These are phyloP conservation scores for Xylona heveae DNA, from an alignment of 495 filamentous ascomycete genomes.

Conservation along the genomic window DNA sequence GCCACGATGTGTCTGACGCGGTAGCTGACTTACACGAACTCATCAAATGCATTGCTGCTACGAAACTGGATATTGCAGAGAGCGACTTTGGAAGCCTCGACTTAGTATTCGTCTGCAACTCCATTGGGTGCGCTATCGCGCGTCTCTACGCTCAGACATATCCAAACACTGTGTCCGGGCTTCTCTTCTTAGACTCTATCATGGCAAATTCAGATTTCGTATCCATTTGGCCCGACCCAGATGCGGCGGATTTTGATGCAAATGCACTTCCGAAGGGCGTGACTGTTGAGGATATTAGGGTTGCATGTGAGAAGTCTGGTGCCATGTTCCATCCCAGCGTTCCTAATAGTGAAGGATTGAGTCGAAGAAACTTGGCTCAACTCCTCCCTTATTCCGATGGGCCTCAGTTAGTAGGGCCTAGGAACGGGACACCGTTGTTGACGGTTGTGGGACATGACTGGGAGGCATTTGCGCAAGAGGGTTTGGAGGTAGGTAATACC, in stretches of 20 bases:
- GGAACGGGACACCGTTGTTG: constrained; percentile 19
- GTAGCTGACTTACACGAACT: constrained; percentile 30
- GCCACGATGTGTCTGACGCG: constrained; percentile 27
- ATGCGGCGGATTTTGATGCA: constrained; percentile 23
- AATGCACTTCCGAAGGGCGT: constrained; percentile 20
- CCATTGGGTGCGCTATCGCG: constrained; percentile 35
- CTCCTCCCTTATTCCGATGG: constrained; percentile 28
- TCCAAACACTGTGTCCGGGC: constrained; percentile 21
- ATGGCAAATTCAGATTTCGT: constrained; percentile 39
- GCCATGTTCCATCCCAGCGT: constrained; percentile 29
- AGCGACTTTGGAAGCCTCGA: constrained; percentile 5
- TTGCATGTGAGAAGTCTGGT: constrained; percentile 18
- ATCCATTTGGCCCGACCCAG: constrained; percentile 37
- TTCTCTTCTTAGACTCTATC: constrained; percentile 38
- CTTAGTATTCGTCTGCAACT: constrained; percentile 32
- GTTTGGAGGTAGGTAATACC: constrained; percentile 13
- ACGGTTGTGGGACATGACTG: constrained; percentile 41
- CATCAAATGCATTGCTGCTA: constrained; percentile 17
- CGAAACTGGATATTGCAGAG: constrained; percentile 7
- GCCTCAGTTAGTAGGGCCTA: constrained; percentile 23
- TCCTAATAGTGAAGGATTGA: constrained; percentile 32
- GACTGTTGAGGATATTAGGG: constrained; percentile 22
- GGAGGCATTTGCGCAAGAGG: constrained; percentile 31
- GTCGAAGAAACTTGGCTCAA: constrained; percentile 22
- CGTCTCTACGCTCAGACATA: constrained; percentile 30